A percentile compares a stretch with the other conserved stretches of the same genome.
These are phyloP conservation scores for Skeletonema potamos DNA, from an alignment of 108 stramenopile species.

Conservation along the genomic window DNA sequence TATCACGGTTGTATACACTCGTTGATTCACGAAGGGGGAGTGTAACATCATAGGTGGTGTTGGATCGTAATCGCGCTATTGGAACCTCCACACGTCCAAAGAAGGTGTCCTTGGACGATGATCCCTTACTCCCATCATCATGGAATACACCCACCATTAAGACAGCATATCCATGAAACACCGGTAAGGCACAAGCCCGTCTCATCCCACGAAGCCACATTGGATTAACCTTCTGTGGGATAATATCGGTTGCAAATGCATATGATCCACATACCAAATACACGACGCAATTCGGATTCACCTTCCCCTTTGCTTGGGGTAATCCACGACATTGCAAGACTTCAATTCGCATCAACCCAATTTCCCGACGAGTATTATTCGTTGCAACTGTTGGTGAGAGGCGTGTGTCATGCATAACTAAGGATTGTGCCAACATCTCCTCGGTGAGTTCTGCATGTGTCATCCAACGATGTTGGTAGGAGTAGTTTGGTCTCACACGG, in stretches of 20 bases:
- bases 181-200: slow-evolving; percentile 59
- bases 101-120: slow-evolving; percentile 54
- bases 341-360: slow-evolving; percentile 50
- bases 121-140: slow-evolving; percentile 44
- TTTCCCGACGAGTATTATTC: slow-evolving; percentile 25
- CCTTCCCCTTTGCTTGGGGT: slow-evolving; percentile 17
- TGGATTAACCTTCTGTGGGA: slow-evolving; percentile 47
- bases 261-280: slow-evolving; percentile 47
- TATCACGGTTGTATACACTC: slow-evolving; percentile 57
- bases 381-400: background rate
- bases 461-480: slow-evolving; percentile 65
- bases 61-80: slow-evolving; percentile 51
- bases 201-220: slow-evolving; percentile 59
- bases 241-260: slow-evolving; percentile 67
- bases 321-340: slow-evolving; percentile 54
- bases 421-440: slow-evolving; percentile 54
- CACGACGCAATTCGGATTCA: background rate
- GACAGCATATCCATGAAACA: slow-evolving; percentile 66
- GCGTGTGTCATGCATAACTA: slow-evolving; percentile 20
- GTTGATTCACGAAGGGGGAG: slow-evolving; percentile 57
- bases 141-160: slow-evolving; percentile 64
- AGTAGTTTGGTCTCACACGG: slow-evolving; percentile 47
- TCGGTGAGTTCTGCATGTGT: slow-evolving; percentile 37
- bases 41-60: slow-evolving; percentile 65
- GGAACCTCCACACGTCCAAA: slow-evolving; percentile 59